Percentiles rank a stretch among this genome's conserved stretches.
These are phyloP conservation scores for Penicillium chermesinum DNA, from an alignment of 495 filamentous ascomycete genomes.

Conservation along the genomic window DNA sequence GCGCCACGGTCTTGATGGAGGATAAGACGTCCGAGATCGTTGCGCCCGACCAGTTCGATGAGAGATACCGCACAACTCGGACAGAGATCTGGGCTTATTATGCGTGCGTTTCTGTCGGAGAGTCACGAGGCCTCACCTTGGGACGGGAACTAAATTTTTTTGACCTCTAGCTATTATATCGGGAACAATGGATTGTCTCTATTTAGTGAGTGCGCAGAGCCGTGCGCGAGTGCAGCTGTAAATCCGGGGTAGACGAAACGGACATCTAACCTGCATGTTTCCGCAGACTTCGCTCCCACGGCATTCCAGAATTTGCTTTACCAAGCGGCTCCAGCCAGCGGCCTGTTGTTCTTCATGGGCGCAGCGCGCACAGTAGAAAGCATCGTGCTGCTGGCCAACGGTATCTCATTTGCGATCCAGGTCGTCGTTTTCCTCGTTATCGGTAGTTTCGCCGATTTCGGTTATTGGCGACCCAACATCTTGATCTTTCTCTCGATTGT, in stretches of 20 bases:
- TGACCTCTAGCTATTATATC: conserved; percentile 51
- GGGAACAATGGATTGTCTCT: conserved; percentile 62
- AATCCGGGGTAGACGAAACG: neutral
- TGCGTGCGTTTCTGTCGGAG: conserved; percentile 30
- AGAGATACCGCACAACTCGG: conserved; percentile 41
- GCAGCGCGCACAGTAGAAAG: conserved; percentile 50
- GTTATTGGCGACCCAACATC: conserved; percentile 57
- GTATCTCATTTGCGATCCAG: conserved; percentile 61
- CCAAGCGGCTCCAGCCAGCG: conserved; percentile 49
- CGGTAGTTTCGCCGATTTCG: conserved; percentile 56
- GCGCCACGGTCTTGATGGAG: neutral
- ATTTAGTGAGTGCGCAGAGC: conserved; percentile 42
- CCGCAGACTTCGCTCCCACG: conserved; percentile 57
- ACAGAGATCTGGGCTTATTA: conserved; percentile 64
- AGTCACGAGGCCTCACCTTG: neutral
- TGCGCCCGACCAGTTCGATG: conserved; percentile 26
- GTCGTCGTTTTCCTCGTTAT: conserved; percentile 55
- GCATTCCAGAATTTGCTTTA: conserved; percentile 60
- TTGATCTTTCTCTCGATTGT: conserved; percentile 53
- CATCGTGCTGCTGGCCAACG: conserved; percentile 58
- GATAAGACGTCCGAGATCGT: conserved; percentile 10
- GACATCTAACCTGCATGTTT: neutral
- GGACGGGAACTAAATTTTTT: conserved; percentile 15
- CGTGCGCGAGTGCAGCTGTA: neutral
- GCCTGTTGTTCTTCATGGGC: conserved; percentile 47